Conservation (phyloP, 768 basidiomycete species). For the Amanita rimosa region DNA sequence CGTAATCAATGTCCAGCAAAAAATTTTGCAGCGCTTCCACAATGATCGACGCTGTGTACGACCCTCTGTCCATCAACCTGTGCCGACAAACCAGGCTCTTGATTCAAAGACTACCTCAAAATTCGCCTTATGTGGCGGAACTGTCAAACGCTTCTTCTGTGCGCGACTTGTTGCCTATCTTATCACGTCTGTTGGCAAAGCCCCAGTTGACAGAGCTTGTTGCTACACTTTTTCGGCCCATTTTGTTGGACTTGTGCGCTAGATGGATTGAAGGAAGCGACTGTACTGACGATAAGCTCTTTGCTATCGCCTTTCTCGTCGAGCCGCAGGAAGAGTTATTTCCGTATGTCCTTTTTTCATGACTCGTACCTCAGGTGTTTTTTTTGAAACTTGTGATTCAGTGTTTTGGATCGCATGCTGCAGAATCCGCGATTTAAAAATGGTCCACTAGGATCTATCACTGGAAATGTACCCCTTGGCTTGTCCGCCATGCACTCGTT, state of each 20-base stretch:
- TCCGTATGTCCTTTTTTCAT: slow-evolving; percentile 35
- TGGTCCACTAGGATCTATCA: slow-evolving; percentile 45
- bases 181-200: slow-evolving; percentile 23
- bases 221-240: slow-evolving; percentile 59
- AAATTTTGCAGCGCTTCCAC: neutral
- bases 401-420: slow-evolving; percentile 46
- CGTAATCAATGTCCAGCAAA: neutral
- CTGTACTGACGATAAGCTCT: slow-evolving; percentile 32
- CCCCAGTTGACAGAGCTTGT: slow-evolving; percentile 56
- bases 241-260: slow-evolving; percentile 71
- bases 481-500: slow-evolving; percentile 47
- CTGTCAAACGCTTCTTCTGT: slow-evolving; percentile 29
- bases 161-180: slow-evolving; percentile 18
- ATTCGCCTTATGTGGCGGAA: slow-evolving; percentile 25
- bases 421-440: slow-evolving; percentile 26
- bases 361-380: slow-evolving; percentile 8
- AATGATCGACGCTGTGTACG: slow-evolving; percentile 15
- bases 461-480: slow-evolving; percentile 24
- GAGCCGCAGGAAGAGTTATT: slow-evolving; percentile 64
- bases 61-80: slow-evolving; percentile 54
- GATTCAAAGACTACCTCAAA: slow-evolving; percentile 29
- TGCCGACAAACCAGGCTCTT: slow-evolving; percentile 38
- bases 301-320: slow-evolving; percentile 52
- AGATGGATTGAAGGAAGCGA: slow-evolving; percentile 61
- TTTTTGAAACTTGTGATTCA: slow-evolving; percentile 20